Percentiles rank a stretch among this genome's conserved stretches.
Evolutionary conservation across 176 grass and related monocot species (phyloP).

Genomic region (Phoenix dactylifera): DNA sequence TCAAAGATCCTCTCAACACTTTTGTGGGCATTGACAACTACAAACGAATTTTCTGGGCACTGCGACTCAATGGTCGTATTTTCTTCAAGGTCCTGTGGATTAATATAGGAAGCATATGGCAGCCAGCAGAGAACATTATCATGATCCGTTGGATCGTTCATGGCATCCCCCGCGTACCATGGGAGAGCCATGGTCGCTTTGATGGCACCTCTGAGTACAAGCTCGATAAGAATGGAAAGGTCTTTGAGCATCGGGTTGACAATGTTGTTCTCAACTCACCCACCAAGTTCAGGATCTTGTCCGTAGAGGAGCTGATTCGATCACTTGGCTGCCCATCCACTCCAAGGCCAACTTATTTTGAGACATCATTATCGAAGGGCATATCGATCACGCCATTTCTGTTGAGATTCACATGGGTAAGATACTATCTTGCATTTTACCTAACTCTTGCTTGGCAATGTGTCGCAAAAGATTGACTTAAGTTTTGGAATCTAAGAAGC

Average conservation of each 20-base stretch:
- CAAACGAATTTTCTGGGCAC: slow-evolving; percentile 64
- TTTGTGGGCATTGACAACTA: slow-evolving; percentile 78
- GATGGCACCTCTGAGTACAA: slow-evolving; percentile 90
- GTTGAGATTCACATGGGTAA: slow-evolving; percentile 54
- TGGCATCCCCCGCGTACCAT: slow-evolving; percentile 78
- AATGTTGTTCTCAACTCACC: slow-evolving; percentile 75
- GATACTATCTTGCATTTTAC: slow-evolving; percentile 40
- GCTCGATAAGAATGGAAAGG: slow-evolving; percentile 82
- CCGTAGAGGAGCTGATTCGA: slow-evolving; percentile 64
- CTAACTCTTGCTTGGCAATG: slow-evolving; percentile 35
- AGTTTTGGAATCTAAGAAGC: slow-evolving; percentile 17
- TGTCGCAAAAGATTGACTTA: slow-evolving; percentile 41
- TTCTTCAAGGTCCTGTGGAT: slow-evolving; percentile 84
- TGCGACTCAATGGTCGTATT: slow-evolving; percentile 57
- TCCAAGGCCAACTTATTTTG: slow-evolving; percentile 84
- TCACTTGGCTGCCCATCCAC: slow-evolving; percentile 58
- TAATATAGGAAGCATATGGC: slow-evolving; percentile 88
- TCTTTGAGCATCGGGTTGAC: slow-evolving; percentile 84
- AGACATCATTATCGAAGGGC: slow-evolving; percentile 22
- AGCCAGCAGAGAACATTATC: slow-evolving; percentile 72
- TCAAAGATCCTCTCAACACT: slow-evolving; percentile 83
- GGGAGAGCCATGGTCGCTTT: slow-evolving; percentile 79
- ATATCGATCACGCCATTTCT: slow-evolving; percentile 31
- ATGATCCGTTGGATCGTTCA: slow-evolving; percentile 99
- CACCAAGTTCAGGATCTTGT: slow-evolving; percentile 55